Evolutionary conservation across 352 stramenopile genomes (phyloP), one percentile per base, ranked within the genome.

Genomic region (Phytophthora sp.): DNA sequence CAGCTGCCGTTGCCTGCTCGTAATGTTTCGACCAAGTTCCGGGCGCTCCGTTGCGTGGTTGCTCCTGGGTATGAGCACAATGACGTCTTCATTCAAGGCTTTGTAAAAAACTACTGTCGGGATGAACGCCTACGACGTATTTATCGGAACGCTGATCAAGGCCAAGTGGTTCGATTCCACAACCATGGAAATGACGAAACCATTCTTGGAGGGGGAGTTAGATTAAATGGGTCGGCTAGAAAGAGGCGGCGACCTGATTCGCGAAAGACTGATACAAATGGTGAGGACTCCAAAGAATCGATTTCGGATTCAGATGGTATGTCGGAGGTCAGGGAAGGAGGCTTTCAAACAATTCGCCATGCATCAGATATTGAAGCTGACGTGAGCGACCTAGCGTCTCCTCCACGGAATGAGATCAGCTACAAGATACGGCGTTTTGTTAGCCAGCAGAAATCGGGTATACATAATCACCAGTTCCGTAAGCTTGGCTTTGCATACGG

Each of bases 1-100:
- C 79, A 94, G 49, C 66, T 92, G 2, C 83, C 83, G 7, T 54
- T 94, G 10, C 85, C 81, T 6, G 81, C 79, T 18, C 76, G 78
- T 17, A 94, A 92, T 66, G 85, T 94, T 28, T 92, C 85, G 27
- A 92, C 82, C 12, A 92, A 92, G 51, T 89, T 92, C 27, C 79
- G 83, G 28, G 79, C 81, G 1, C 58, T 94, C 15, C 82, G 83
- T 24, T 94, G 82, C 59, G 78, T 94, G 3, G 73, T 92, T 8
- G 61, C 77, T 1, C 74, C 78, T 3, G 82, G 82, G 2, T 91
- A 84, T 53, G 82, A 92, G 44, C 48, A 89, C 18, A 77, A 94
- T 28, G 79, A 94, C 21, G 18, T 56, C 18, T 90, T 90, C 23
- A 82, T 94, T 26, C 81, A 94, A 58, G 56, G 66, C 0, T 94